Percentiles rank a stretch among this genome's conserved stretches.
Evolutionary conservation across 805 yeast genomes (phyloP).

Genomic region (Hanseniaspora taiwanica): DNA sequence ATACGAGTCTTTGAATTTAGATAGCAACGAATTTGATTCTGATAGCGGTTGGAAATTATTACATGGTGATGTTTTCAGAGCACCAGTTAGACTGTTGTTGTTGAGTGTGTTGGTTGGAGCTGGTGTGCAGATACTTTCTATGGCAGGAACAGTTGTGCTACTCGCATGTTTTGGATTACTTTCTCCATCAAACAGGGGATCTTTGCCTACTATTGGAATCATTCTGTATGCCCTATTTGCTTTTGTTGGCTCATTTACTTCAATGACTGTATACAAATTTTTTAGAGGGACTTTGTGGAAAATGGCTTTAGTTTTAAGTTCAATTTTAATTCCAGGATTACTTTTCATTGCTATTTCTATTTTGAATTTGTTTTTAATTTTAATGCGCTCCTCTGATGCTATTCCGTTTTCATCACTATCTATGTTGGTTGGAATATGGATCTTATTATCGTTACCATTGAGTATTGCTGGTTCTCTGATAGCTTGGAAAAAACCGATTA

Average conservation of each 20-base stretch:
- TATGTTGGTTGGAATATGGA: slow-evolving; percentile 76
- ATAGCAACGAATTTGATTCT: slow-evolving; percentile 50
- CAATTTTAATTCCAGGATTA: slow-evolving; percentile 71
- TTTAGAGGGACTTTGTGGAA: slow-evolving; percentile 92
- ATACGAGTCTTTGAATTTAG: slow-evolving; percentile 75
- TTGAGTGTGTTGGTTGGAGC: slow-evolving; percentile 77
- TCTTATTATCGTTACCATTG: slow-evolving; percentile 69
- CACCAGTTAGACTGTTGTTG: slow-evolving; percentile 58
- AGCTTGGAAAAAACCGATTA: slow-evolving; percentile 48
- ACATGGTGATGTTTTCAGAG: slow-evolving; percentile 88
- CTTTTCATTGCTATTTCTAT: slow-evolving; percentile 50
- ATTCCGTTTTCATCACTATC: slow-evolving; percentile 84
- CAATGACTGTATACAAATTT: slow-evolving; percentile 73
- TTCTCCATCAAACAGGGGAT: slow-evolving; percentile 91
- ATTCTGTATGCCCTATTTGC: slow-evolving; percentile 73
- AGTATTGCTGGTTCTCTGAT: slow-evolving; percentile 72
- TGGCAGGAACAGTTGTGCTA: slow-evolving; percentile 56
- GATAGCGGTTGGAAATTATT: slow-evolving; percentile 96
- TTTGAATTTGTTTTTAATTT: slow-evolving; percentile 71
- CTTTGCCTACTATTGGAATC: slow-evolving; percentile 82
- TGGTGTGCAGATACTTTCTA: slow-evolving; percentile 72
- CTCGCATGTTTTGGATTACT: slow-evolving; percentile 83
- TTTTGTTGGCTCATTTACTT: slow-evolving; percentile 72
- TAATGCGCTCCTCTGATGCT: slow-evolving; percentile 80
- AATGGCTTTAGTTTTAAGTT: slow-evolving; percentile 69